Percentiles rank a stretch among this genome's conserved stretches.
These are phyloP conservation scores for Blastobotrys attinorum DNA, from an alignment of 805 yeast species.

Conservation along the genomic window DNA sequence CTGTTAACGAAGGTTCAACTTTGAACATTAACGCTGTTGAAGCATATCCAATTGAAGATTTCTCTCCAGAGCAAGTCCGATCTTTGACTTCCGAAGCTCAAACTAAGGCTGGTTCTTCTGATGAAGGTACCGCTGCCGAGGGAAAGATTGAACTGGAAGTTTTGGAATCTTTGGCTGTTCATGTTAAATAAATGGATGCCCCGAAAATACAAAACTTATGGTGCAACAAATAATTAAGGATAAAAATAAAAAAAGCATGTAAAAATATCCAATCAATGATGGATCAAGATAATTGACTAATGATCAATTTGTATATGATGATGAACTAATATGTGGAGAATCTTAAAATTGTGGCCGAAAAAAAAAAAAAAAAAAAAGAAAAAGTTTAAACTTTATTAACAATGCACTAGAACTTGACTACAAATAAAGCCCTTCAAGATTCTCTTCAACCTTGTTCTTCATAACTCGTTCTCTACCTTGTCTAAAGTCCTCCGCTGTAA, in stretches of 20 bases:
- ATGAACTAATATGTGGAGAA: neutral
- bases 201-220: conserved; percentile 4
- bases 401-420: conserved; percentile 22
- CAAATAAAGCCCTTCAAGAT: conserved; percentile 86
- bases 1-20: conserved; percentile 90
- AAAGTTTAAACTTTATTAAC: neutral
- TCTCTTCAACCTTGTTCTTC: conserved; percentile 95
- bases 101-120: conserved; percentile 78
- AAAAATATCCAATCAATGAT: neutral
- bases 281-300: neutral
- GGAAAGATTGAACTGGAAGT: conserved; percentile 95
- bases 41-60: conserved; percentile 86
- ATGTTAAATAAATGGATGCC: conserved; percentile 58
- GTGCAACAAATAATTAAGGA: neutral
- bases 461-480: conserved; percentile 90
- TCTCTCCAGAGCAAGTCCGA: conserved; percentile 73
- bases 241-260: neutral
- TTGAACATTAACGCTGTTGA: conserved; percentile 89
- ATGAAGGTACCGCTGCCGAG: conserved; percentile 81
- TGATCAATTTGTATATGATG: neutral
- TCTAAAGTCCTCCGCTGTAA: conserved; percentile 86
- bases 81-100: conserved; percentile 85
- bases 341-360: neutral
- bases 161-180: conserved; percentile 83
- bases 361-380: neutral